A percentile compares a stretch with the other conserved stretches of the same genome.
phyloP scores from a whole-genome alignment of 164 flowering plant genomes.

The Magnolia changhungtana region DNA sequence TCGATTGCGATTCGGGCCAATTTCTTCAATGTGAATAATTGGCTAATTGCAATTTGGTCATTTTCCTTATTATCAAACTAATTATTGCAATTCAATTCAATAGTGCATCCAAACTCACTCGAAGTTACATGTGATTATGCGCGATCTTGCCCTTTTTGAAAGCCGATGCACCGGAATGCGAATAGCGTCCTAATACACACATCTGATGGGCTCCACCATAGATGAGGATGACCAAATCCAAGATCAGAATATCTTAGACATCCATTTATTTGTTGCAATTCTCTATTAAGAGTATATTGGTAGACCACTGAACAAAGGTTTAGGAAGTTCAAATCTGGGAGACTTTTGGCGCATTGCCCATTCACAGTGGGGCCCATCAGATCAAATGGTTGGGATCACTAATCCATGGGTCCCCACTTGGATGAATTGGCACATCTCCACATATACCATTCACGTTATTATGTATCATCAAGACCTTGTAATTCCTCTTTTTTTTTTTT shows the following conservation, averaged over 20 bases:
- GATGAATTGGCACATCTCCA: too few relatives aligned
- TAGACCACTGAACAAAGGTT: background rate
- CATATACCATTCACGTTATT: too few relatives aligned
- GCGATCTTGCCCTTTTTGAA: background rate
- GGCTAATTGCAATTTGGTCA: background rate
- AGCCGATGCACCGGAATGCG: too few relatives aligned
- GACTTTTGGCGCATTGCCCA: background rate
- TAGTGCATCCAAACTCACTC: background rate
- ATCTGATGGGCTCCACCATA: too few relatives aligned
- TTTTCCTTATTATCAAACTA: background rate
- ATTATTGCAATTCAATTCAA: background rate
- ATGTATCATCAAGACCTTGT: too few relatives aligned
- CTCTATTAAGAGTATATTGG: background rate
- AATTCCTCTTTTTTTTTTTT: too few relatives aligned
- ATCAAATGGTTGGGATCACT: background rate
- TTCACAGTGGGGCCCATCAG: background rate
- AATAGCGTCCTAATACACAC: too few relatives aligned
- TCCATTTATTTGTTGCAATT: background rate
- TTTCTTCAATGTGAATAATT: background rate
- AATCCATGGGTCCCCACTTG: background rate
- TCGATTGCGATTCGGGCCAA: background rate
- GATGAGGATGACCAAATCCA: too few relatives aligned
- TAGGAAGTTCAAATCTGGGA: background rate
- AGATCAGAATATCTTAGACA: too few relatives aligned
- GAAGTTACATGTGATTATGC: background rate